A percentile compares a stretch with the other conserved stretches of the same genome.
Conservation (phyloP, 2,329 filamentous ascomycete species). For the Fusarium hostae region DNA sequence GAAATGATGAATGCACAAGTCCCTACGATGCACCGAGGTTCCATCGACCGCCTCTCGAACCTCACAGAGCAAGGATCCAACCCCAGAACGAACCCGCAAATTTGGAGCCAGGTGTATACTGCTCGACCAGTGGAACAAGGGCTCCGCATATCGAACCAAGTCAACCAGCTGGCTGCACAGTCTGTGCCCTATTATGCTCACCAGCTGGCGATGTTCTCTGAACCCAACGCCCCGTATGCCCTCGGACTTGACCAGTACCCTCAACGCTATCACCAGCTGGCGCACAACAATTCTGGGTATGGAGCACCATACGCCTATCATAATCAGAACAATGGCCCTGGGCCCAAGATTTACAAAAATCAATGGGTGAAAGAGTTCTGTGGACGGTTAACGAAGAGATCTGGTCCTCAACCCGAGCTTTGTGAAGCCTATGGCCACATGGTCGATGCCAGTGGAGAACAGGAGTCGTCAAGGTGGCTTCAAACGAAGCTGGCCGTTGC, state of each 20-base stretch:
- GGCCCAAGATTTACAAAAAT: conserved; percentile 51
- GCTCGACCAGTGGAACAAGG: conserved; percentile 52
- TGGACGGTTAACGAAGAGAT: conserved; percentile 65
- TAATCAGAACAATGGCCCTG: conserved; percentile 62
- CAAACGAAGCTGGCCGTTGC: conserved; percentile 91
- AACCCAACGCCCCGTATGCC: conserved; percentile 50
- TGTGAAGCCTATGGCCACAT: conserved; percentile 90
- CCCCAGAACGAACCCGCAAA: conserved; percentile 43
- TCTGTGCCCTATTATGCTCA: conserved; percentile 49
- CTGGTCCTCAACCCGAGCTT: conserved; percentile 77
- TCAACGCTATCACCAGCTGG: conserved; percentile 47
- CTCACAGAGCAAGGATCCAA: conserved; percentile 47
- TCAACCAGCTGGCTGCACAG: conserved; percentile 40
- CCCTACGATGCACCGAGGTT: conserved; percentile 50
- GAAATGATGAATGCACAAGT: conserved; percentile 47
- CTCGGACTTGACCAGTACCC: conserved; percentile 53
- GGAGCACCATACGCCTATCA: conserved; percentile 53
- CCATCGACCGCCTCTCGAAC: conserved; percentile 52
- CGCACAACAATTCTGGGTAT: conserved; percentile 43
- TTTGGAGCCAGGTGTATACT: conserved; percentile 54
- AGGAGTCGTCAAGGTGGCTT: conserved; percentile 95
- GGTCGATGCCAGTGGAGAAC: conserved; percentile 95
- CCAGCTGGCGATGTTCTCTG: conserved; percentile 44
- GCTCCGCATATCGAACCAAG: conserved; percentile 49
- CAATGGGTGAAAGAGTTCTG: neutral